Evolutionary conservation across 2,329 filamentous ascomycete genomes (phyloP).

Genomic region (Byssochlamys sp.): DNA sequence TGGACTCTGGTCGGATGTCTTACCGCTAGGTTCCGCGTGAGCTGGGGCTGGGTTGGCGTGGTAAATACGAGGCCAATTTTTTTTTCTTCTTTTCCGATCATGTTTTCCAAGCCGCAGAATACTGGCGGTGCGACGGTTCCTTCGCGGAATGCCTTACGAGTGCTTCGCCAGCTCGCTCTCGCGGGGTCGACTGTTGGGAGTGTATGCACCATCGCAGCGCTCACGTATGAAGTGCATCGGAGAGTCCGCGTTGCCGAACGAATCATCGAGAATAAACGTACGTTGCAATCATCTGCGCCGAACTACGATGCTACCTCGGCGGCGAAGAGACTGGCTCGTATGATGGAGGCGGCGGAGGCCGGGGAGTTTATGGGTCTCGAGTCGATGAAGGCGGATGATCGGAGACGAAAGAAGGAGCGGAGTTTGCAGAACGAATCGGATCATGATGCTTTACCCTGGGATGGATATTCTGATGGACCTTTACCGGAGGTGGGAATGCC

Average conservation of each 20-base stretch:
- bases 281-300: slow-evolving; percentile 31
- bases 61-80: slow-evolving; percentile 10
- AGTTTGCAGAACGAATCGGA: not conserved
- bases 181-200: slow-evolving; percentile 26
- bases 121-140: slow-evolving; percentile 26
- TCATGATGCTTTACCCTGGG: not conserved
- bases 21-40: not conserved
- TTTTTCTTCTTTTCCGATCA: slow-evolving; percentile 11
- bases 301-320: slow-evolving; percentile 33
- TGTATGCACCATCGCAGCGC: slow-evolving; percentile 30
- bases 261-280: slow-evolving; percentile 36
- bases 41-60: slow-evolving; percentile 16
- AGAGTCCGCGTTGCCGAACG: slow-evolving; percentile 32
- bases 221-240: slow-evolving; percentile 35
- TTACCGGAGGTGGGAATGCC: not conserved
- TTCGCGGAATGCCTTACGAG: slow-evolving; percentile 36
- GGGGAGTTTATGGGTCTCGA: slow-evolving; percentile 33
- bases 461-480: not conserved
- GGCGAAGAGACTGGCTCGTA: slow-evolving; percentile 26
- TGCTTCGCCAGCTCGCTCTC: slow-evolving; percentile 28
- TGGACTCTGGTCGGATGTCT: not conserved
- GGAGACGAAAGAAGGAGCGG: not conserved
- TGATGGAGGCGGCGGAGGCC: slow-evolving; percentile 37
- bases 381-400: slow-evolving; percentile 21
- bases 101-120: slow-evolving; percentile 23